Conservation (phyloP, 768 basidiomycete species). For the Tricholoma furcatifolium region DNA sequence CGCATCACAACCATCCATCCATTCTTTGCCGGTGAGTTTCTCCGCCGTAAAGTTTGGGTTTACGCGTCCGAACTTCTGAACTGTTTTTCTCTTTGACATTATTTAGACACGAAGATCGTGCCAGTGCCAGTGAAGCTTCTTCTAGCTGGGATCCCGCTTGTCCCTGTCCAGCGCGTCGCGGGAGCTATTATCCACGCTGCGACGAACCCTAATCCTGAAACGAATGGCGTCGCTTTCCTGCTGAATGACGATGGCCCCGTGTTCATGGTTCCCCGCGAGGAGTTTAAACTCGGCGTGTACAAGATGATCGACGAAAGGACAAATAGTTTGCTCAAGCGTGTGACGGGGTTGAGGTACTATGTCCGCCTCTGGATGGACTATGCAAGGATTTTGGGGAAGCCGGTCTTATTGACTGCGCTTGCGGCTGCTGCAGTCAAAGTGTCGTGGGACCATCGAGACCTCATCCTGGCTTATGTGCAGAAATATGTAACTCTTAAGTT, state of each 20-base stretch:
- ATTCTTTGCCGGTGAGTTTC: constrained; percentile 46
- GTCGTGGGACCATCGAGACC: constrained; percentile 26
- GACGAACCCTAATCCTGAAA: constrained; percentile 40
- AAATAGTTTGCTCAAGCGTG: constrained; percentile 28
- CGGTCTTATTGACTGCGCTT: constrained; percentile 21
- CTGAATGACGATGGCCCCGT: constrained; percentile 51
- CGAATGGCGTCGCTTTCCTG: constrained; percentile 46
- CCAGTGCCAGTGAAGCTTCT: constrained; percentile 35
- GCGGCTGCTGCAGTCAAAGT: constrained; percentile 23
- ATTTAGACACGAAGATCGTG: constrained; percentile 48
- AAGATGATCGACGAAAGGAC: constrained; percentile 46
- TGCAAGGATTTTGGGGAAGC: constrained; percentile 27
- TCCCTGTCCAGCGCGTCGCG: constrained; percentile 46
- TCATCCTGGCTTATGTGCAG: constrained; percentile 12
- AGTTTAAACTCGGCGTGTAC: constrained; percentile 52
- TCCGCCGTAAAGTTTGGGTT: not conserved
- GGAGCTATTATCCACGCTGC: constrained; percentile 53
- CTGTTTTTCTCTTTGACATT: not conserved
- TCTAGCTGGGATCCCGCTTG: constrained; percentile 48
- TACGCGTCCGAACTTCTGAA: not conserved
- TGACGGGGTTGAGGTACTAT: constrained; percentile 27
- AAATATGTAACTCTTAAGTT: constrained; percentile 11
- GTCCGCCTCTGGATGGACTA: constrained; percentile 25
- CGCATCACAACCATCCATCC: constrained; percentile 49
- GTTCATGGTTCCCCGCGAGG: constrained; percentile 43